Conservation (phyloP, 2,329 filamentous ascomycete species). For the Didymella lethalis region DNA sequence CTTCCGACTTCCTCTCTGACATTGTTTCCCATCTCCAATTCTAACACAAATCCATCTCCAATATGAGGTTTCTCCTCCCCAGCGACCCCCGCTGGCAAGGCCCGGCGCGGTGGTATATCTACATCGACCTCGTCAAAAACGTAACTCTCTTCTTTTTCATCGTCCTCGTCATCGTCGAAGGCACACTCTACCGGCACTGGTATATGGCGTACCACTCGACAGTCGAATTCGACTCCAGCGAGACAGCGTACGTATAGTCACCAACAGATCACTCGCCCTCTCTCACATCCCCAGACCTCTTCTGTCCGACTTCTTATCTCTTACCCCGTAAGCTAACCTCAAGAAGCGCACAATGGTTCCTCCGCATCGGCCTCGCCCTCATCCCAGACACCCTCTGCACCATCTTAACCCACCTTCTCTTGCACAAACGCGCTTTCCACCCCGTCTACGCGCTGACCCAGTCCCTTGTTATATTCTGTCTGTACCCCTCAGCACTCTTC, state of each 20-base stretch:
- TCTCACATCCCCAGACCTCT: neutral
- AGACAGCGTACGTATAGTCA: neutral
- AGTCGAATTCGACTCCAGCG: neutral
- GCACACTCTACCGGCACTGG: constrained; percentile 5
- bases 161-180: constrained; percentile 11
- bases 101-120: neutral
- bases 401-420: neutral
- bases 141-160: neutral
- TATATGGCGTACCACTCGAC: constrained; percentile 4
- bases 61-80: neutral
- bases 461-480: neutral
- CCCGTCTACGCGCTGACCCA: constrained; percentile 3
- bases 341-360: constrained; percentile 1
- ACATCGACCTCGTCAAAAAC: constrained; percentile 1
- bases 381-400: neutral
- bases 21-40: neutral
- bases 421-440: neutral
- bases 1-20: neutral
- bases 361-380: constrained; percentile 12
- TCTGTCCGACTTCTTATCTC: too few species aligned
- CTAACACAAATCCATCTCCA: neutral
- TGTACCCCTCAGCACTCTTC: neutral
- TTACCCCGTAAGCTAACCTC: neutral
- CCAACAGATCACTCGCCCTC: too few species aligned
- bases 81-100: constrained; percentile 11